Evolutionary conservation across 208 protist species (phyloP), one percentile per base, ranked within the genome.

Genomic region (Kentomonas sorsogonicus): DNA sequence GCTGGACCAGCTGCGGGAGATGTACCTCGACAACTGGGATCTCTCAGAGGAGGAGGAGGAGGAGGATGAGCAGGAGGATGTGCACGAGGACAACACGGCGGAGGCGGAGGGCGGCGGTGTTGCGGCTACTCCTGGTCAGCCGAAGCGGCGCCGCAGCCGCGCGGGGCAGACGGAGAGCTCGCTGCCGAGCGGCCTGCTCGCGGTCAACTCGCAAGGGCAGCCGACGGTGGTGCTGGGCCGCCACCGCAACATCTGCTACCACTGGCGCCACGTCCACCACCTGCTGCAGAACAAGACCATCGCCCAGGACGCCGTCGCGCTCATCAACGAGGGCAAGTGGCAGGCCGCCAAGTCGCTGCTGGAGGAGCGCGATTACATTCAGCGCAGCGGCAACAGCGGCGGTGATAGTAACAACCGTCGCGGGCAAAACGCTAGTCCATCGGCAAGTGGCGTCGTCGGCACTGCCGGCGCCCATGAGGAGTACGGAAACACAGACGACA

Each of bases 191-290:
- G 31, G 15, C 52, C 38, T 61, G 26, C 6, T 63, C 34, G 47
- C 65, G 4, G 34, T 58, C 20, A 16, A 20, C 6, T 7, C 5
- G 27, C 23, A 5, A 1, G 26, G 52, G 23, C 44, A 46, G 25
- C 29, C 16, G 16, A 23, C 48, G 7, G n/a, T 66, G 10, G 47
- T 65, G 29, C 52, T 64, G 26, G 57, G 66, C 44, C 74, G 63
- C 39, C 0, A 65, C 16, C 46, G 38, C 38, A 66, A 59, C 34
- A 73, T 89, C 47, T 50, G 60, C 38, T 94, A 89, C 63, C 87
- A 94, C 69, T 94, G 87, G 84, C 91, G 91, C 66, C 87, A 94
- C 59, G 66, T 94, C 30, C 87, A 94, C 53, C 79, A 69, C 48
- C 69, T 86, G 13, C 63, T 88, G 31, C 83, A 90, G 44, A 77